A percentile compares a stretch with the other conserved stretches of the same genome.
These are phyloP conservation scores for Chaetomium fimeti DNA, from an alignment of 495 filamentous ascomycete genomes.

Conservation along the genomic window DNA sequence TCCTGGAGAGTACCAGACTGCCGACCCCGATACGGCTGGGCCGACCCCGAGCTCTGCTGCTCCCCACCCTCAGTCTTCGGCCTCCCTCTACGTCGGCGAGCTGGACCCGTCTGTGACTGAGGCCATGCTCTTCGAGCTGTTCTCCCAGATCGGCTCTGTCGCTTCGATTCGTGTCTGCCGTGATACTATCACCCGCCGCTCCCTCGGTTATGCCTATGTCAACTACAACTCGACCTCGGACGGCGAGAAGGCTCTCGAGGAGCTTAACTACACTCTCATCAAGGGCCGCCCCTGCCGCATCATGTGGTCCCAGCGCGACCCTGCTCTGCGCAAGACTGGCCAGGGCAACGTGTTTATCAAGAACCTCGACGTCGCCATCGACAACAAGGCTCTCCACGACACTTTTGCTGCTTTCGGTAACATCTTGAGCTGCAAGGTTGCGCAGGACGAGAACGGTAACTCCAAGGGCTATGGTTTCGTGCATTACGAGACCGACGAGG, in stretches of 20 bases:
- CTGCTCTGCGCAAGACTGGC: conserved; percentile 97
- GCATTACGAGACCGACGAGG: conserved; percentile 99
- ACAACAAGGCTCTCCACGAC: conserved; percentile 99
- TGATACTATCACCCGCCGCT: conserved; percentile 97
- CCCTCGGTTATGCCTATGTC: conserved; percentile 98
- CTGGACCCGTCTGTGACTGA: conserved; percentile 96
- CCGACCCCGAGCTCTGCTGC: conserved; percentile 71
- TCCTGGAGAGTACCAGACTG: conserved; percentile 47
- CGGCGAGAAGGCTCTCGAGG: conserved; percentile 96
- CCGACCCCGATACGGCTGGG: conserved; percentile 58
- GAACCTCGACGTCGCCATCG: conserved; percentile 96
- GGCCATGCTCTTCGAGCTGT: conserved; percentile 99
- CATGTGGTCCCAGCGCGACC: conserved; percentile 99
- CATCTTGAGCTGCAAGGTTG: conserved; percentile 99
- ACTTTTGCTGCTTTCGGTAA: conserved; percentile 99
- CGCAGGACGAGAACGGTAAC: conserved; percentile 90
- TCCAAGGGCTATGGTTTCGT: conserved; percentile 99
- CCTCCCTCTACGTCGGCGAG: conserved; percentile 98
- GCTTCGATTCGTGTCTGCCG: conserved; percentile 99
- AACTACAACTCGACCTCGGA: conserved; percentile 98
- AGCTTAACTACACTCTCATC: conserved; percentile 99
- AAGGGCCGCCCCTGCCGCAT: conserved; percentile 99
- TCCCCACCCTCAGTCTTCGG: conserved; percentile 78
- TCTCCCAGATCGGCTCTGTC: conserved; percentile 98
- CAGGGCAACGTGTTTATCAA: conserved; percentile 99